Evolutionary conservation across 176 grass and related monocot genomes (phyloP), one percentile per base, ranked within the genome.

Genomic region (Rhynchospora pubera): DNA sequence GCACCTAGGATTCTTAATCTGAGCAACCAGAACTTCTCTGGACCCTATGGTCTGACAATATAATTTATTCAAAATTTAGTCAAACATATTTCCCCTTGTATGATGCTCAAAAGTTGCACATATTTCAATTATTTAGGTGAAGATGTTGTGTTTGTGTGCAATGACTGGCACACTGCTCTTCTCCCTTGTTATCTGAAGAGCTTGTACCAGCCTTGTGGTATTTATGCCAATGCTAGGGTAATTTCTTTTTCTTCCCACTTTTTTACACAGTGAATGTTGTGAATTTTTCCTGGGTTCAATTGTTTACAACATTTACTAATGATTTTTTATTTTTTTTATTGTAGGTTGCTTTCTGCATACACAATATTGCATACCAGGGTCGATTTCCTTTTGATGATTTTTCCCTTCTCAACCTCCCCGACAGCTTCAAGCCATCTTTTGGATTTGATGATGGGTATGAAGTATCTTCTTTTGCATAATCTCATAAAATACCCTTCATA

Each of bases 331-430:
- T n/a, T 22, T 56, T n/a, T 15, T 14, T 75, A 24, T 66, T 56
- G 70, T 68, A 98, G 95, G 92, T 92, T 18, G 90, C 89, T 3
- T 98, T 94, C 84, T 94, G 92, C 85, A 98, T 98, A 88, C 95
- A 98, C 87, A 98, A 98, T 73, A 92, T 94, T 45, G 85, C 90
- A 9, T 98, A 98, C 84, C 95, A 98, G 80, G 95, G 95, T 15
- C 85, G 92, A 0, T 98, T 93, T 57, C 57, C 87, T 10, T 84
- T 87, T 19, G 43, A 61, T 0, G 95, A 98, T 48, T 98, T 77
- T 60, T 2, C 78, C 0, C 62, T 74, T 21, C 89, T 98, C 42
- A 94, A 98, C 12, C 95, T 98, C 46, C 92, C 95, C 0, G 87
- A 91, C 7, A 83, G 67, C 48, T 93, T 98, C 79, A 93, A 78